Percentiles rank a stretch among this genome's conserved stretches.
Evolutionary conservation across 768 basidiomycete genomes (phyloP).

Genomic region (Xerocomus brunneocitrinus): DNA sequence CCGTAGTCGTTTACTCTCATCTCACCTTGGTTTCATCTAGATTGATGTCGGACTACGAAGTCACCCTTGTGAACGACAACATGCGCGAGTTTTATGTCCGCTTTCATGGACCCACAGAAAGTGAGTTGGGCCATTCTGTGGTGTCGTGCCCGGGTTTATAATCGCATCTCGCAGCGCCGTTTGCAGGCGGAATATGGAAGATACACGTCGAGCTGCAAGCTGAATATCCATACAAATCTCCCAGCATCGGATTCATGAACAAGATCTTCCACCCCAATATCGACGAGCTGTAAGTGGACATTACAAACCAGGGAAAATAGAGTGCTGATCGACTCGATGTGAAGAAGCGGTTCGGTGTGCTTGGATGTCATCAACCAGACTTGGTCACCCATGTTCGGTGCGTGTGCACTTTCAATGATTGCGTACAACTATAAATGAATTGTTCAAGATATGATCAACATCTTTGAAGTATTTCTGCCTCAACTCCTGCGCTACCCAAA

Average conservation of each 20-base stretch:
- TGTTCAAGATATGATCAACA: slow-evolving; percentile 92
- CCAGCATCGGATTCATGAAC: slow-evolving; percentile 99
- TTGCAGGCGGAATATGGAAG: slow-evolving; percentile 98
- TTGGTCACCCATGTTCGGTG: slow-evolving; percentile 99
- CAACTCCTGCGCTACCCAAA: slow-evolving; percentile 97
- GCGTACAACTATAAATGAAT: slow-evolving; percentile 2
- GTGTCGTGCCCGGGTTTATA: not conserved
- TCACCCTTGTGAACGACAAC: slow-evolving; percentile 94
- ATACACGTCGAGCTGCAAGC: slow-evolving; percentile 98
- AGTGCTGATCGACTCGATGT: slow-evolving; percentile 7
- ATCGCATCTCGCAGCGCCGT: slow-evolving; percentile 63
- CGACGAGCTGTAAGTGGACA: slow-evolving; percentile 82
- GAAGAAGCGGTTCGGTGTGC: slow-evolving; percentile 94
- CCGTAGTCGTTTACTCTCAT: not conserved
- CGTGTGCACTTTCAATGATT: slow-evolving; percentile 27
- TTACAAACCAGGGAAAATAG: slow-evolving; percentile 1
- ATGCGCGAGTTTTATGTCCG: slow-evolving; percentile 99
- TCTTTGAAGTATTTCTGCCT: slow-evolving; percentile 97
- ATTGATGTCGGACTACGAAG: slow-evolving; percentile 98
- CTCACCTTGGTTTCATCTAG: slow-evolving; percentile 40
- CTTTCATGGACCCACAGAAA: slow-evolving; percentile 92
- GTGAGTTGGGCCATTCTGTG: slow-evolving; percentile 44
- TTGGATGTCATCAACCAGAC: slow-evolving; percentile 99
- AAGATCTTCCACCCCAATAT: slow-evolving; percentile 99
- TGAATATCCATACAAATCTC: slow-evolving; percentile 98